Evolutionary conservation across 2,329 filamentous ascomycete species (phyloP).

Genomic region (Apiospora saccharicola): DNA sequence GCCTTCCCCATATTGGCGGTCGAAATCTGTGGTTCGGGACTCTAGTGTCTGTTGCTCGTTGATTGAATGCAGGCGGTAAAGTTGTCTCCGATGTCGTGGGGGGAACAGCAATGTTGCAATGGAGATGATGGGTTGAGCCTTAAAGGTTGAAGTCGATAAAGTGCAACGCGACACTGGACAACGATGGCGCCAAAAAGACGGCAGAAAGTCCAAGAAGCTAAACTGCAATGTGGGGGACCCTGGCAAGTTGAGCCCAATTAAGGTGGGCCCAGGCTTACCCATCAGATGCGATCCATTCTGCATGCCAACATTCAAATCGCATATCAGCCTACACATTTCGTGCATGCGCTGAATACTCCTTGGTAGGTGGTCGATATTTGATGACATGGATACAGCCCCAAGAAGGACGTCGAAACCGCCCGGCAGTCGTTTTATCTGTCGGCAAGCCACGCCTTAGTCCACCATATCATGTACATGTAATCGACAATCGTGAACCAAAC

Average conservation of each 20-base stretch:
- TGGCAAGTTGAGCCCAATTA: not conserved
- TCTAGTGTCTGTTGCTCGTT: not conserved
- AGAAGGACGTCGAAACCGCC: not conserved
- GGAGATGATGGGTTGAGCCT: not conserved
- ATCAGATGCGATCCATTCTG: slow-evolving; percentile 6
- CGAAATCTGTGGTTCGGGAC: not conserved
- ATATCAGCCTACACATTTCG: not conserved
- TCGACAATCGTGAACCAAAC: not conserved
- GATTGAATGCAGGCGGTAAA: no score
- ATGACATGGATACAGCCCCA: not conserved
- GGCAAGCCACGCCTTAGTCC: not conserved
- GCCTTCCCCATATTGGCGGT: slow-evolving; percentile 81
- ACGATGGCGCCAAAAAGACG: slow-evolving; percentile 1
- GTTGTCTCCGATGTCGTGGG: not conserved
- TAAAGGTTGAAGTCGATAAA: not conserved
- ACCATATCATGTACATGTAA: not conserved
- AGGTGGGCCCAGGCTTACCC: not conserved
- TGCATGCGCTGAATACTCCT: not conserved
- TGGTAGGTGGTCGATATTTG: not conserved
- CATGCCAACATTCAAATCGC: not conserved
- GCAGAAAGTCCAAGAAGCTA: not conserved
- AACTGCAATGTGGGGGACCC: not conserved
- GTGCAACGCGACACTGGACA: not conserved
- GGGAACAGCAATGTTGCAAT: not conserved
- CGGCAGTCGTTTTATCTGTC: not conserved